phyloP scores from a whole-genome alignment of 75 land plant species.

The Picea sitchensis region DNA sequence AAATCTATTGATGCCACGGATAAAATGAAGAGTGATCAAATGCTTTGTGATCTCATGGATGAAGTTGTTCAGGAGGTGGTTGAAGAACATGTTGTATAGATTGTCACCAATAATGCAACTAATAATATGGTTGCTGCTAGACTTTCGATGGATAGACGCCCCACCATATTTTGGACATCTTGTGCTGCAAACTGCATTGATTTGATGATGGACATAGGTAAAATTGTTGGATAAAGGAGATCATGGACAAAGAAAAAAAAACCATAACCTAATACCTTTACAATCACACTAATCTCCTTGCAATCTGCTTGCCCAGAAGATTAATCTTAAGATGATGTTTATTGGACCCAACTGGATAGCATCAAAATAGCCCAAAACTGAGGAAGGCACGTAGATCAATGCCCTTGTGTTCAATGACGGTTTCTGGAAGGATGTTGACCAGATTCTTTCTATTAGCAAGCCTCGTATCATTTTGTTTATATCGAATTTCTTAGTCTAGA shows the following conservation, averaged over 20 bases:
- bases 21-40: too few species aligned
- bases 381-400: constrained; percentile 20
- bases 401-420: constrained; percentile 9
- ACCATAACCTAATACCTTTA: constrained; percentile 22
- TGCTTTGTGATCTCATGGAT: too few species aligned
- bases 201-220: constrained; percentile 29
- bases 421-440: constrained; percentile 27
- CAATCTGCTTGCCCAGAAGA: constrained; percentile 19
- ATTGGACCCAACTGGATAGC: constrained; percentile 16
- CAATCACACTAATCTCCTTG: constrained; percentile 8
- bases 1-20: too few species aligned
- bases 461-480: constrained; percentile 14
- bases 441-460: constrained; percentile 18
- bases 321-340: constrained; percentile 22
- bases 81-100: too few species aligned
- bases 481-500: too few species aligned
- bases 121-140: too few species aligned
- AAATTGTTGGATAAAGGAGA: constrained; percentile 14
- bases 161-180: too few species aligned
- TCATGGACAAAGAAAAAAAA: constrained; percentile 23
- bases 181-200: constrained; percentile 19
- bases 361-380: constrained; percentile 15
- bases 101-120: too few species aligned
- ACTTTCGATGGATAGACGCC: too few species aligned
- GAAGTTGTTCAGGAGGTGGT: too few species aligned